Evolutionary conservation across 768 basidiomycete genomes (phyloP), one percentile per base, ranked within the genome.

Genomic region (Lactifluus echinatus): DNA sequence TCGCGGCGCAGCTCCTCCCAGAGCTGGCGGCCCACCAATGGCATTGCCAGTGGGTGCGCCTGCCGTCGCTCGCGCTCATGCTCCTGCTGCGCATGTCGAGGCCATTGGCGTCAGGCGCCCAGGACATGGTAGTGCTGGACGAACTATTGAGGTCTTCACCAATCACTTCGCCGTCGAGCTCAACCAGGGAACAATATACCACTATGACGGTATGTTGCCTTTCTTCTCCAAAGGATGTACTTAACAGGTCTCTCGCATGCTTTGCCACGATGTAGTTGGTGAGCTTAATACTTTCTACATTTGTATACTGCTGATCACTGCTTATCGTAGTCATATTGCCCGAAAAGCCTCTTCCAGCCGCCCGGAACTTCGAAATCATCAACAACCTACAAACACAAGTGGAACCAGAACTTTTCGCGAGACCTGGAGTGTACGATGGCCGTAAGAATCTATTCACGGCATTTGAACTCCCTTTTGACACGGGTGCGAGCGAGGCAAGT

Each of bases 371-470:
- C 74, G 81, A 85, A 14, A 70, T 92, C 10, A 83, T 92, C 47
- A 75, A 76, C 14, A 73, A 72, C 15, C 68, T 92, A 14, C 90
- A 92, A 66, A 73, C 71, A 4, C 67, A 71, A 0, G 74, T 78
- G 4, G 80, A 81, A 1, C 82, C 81, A 0, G 70, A 77, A n/a
- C 72, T 87, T 21, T 92, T 92, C 66, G 87, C 80, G 2, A 87
- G 86, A 10, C 80, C 76, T 14, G 84, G 76, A 17, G 88, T 81
- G 2, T 91, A 89, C 58, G 89, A 91, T 56, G 89, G 89, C 0
- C 76, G 86, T 40, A 91, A 89, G 69, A 91, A 90, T 60, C 68
- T 83, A 46, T 92, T 87, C 64, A 75, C 84, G 23, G 71, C 80
- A 14, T 74, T 78, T 37, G 75, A 78, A 55, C 73, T 90, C 8